phyloP scores from a whole-genome alignment of 1,139 yeast genomes.

The Trichomonascaceae sp. region DNA sequence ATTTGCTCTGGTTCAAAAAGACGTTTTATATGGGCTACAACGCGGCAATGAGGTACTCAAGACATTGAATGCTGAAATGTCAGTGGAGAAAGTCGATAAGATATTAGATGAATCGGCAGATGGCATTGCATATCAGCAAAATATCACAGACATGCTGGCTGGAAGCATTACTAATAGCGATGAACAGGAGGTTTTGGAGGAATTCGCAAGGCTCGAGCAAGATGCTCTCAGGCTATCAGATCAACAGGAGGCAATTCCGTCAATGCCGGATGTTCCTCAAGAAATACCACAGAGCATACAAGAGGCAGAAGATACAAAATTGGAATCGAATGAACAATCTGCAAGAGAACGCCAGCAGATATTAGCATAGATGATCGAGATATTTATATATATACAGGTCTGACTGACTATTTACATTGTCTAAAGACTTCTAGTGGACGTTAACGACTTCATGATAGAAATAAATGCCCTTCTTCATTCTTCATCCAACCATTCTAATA shows the following conservation, averaged over 20 bases:
- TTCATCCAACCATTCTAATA: slow-evolving; percentile 76
- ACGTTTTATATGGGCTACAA: slow-evolving; percentile 69
- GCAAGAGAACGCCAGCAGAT: slow-evolving; percentile 14
- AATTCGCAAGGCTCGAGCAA: slow-evolving; percentile 40
- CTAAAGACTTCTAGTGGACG: too few species aligned
- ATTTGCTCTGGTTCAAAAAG: slow-evolving; percentile 81
- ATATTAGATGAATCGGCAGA: slow-evolving; percentile 82
- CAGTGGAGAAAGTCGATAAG: slow-evolving; percentile 69
- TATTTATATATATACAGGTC: background rate
- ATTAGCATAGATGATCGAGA: background rate
- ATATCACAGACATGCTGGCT: slow-evolving; percentile 43
- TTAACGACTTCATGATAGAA: too few species aligned
- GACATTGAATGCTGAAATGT: slow-evolving; percentile 71
- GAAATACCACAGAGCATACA: slow-evolving; percentile 14
- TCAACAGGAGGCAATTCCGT: slow-evolving; percentile 25
- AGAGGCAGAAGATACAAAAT: slow-evolving; percentile 22
- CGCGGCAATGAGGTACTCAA: slow-evolving; percentile 75
- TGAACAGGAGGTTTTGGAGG: slow-evolving; percentile 55
- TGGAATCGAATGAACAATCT: slow-evolving; percentile 20
- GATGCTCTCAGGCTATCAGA: slow-evolving; percentile 43
- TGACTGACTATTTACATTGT: background rate
- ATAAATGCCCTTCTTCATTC: too few species aligned
- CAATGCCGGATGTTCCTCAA: slow-evolving; percentile 22
- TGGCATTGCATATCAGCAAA: slow-evolving; percentile 69
- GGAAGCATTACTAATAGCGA: slow-evolving; percentile 46